Conservation (phyloP, 192 early-diverging fungal genomes). For the Rhizoclosmatium globosum region DNA sequence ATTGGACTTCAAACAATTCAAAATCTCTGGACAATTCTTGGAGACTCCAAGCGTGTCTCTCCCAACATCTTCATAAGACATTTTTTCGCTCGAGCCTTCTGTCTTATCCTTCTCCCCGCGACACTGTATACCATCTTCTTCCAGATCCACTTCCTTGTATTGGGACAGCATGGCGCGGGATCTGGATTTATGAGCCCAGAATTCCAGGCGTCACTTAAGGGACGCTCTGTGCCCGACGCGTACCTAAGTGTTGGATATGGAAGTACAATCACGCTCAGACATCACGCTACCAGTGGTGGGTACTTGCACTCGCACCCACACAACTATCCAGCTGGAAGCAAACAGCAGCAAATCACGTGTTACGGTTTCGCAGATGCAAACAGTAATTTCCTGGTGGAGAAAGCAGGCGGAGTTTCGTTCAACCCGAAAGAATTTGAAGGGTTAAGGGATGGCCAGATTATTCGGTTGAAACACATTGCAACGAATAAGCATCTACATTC, state of each 20-base stretch:
- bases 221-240: constrained; percentile 45
- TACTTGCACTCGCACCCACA: constrained; percentile 77
- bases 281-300: constrained; percentile 76
- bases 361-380: constrained; percentile 70
- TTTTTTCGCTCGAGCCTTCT: constrained; percentile 57
- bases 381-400: constrained; percentile 75
- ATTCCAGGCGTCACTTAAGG: constrained; percentile 57
- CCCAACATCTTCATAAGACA: constrained; percentile 46
- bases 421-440: constrained; percentile 41
- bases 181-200: constrained; percentile 63
- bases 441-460: constrained; percentile 73
- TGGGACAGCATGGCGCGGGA: constrained; percentile 46
- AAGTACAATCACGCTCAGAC: constrained; percentile 66
- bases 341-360: constrained; percentile 71
- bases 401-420: constrained; percentile 26
- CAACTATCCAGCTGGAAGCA: constrained; percentile 77
- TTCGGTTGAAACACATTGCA: constrained; percentile 69
- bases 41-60: constrained; percentile 35
- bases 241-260: constrained; percentile 67
- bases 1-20: constrained; percentile 57
- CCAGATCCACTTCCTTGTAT: constrained; percentile 52
- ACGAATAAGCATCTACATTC: constrained; percentile 52
- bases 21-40: constrained; percentile 59
- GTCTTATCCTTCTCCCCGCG: constrained; percentile 57
- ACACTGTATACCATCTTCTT: constrained; percentile 55